Base-by-base conservation (phyloP, 2,329 filamentous ascomycete species). In the Monosporascus sp. region DNA sequence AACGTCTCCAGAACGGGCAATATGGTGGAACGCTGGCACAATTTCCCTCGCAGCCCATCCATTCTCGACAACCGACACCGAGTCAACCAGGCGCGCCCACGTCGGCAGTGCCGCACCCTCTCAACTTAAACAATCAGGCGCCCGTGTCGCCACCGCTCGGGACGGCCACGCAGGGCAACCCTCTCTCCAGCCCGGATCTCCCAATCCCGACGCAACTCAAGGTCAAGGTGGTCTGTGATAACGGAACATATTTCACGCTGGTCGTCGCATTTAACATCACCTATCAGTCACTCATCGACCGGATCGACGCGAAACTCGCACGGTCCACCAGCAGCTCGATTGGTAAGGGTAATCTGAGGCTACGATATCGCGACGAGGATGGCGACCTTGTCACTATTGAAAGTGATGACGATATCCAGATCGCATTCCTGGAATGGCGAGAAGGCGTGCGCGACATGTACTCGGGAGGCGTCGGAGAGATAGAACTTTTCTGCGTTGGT, bases 201-300 rank as follows among this genome's bases (percentile, higher is more conserved):
- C 77, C 74, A 24, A 69, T 80, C 49, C 82, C 79, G 46, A 85
- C 89, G 7, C 94, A 97, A 66, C 80, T 99, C 50, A 97, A 97
- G 73, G 92, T 97, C 49, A 96, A 95, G 69, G 91, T 99, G 53
- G 93, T 93, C 66, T 95, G 90, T 67, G 90, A 94, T 55, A 75
- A 72, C 46, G 88, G 88, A 47, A 94, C 92, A 66, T 95, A 95
- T 62, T 88, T 97, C 55, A 97, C 93, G 1, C 80, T 99, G n/a
- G 93, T 99, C 11, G 95, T 96, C 43, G 89, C 91, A 35, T 95
- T 91, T 72, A 96, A 95, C 68, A 97, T 97, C 64, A 88, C 90
- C 41, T 97, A 95, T 72, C 90, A 94, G 60, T 94, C 90, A 24
- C 79, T 99, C 52, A 91, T 94, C 59, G 94, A 97, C 68, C 88